Base-by-base conservation (phyloP, 1,284 basidiomycete species). In the Kwoniella shivajii region DNA sequence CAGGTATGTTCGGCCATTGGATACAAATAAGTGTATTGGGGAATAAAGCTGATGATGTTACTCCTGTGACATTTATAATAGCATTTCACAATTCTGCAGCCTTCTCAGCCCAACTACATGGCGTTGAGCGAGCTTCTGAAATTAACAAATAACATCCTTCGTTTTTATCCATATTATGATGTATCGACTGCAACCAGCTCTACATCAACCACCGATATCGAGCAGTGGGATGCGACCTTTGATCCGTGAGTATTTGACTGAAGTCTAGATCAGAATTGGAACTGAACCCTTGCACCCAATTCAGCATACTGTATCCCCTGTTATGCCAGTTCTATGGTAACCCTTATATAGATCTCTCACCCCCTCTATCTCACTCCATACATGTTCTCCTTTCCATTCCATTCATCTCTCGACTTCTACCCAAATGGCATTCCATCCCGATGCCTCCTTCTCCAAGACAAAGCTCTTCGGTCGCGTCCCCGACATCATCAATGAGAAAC, bases 41-140 rank as follows among this genome's bases (percentile, higher is more conserved):
- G n/a, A n/a, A n/a, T n/a, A n/a, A n/a, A 6, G 33, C 54, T 56
- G 43, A 50, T 30, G 13, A 10, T 7, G 27, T 36, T 18, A 13
- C 18, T 33, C 31, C 14, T 22, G 26, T 43, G 14, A 27, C 34
- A 26, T 18, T 27, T 31, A 24, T n/a, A 7, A 24, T 42, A 74
- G 67, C 57, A 66, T 27, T 47, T 72, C 13, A 44, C 50, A 18
- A 34, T 29, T 9, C 31, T 64, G 14, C 39, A 53, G 1, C 60
- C 65, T 0, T 24, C 60, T 4, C 65, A 58, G 6, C 26, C 57
- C 2, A 63, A 70, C 52, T 69, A 65, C 42, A 59, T 62, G 29
- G 69, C 69, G 11, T 46, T 78, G 14, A 54, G 62, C 20, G 77
- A 79, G 59, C 56, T 78, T 22, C 65, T 78, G 44, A 79, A 79